Conservation (phyloP, 2,329 filamentous ascomycete species). For the Fonsecaea nubica region DNA sequence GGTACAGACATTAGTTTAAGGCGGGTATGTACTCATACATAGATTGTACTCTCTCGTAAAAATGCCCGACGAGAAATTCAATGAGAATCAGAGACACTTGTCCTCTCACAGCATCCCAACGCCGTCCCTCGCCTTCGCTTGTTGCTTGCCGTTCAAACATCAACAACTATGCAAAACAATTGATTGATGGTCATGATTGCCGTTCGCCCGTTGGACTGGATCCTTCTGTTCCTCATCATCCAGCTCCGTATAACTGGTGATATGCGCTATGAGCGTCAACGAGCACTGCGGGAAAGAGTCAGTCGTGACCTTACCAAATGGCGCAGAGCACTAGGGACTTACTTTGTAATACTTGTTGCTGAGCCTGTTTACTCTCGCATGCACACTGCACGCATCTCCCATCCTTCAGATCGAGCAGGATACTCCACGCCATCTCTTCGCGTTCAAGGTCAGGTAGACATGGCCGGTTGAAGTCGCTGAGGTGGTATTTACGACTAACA, state of each 20-base stretch:
- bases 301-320: not conserved
- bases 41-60: slow-evolving; percentile 18
- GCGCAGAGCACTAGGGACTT: slow-evolving; percentile 41
- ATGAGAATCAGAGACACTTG: slow-evolving; percentile 7
- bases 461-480: slow-evolving; percentile 80
- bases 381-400: slow-evolving; percentile 69
- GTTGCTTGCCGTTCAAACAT: slow-evolving; percentile 28
- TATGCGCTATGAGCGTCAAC: slow-evolving; percentile 50
- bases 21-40: slow-evolving; percentile 11
- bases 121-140: slow-evolving; percentile 27
- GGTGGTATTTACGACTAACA: slow-evolving; percentile 79
- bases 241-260: slow-evolving; percentile 37
- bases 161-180: slow-evolving; percentile 22
- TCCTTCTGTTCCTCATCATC: slow-evolving; percentile 10
- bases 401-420: slow-evolving; percentile 67
- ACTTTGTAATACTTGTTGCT: slow-evolving; percentile 60
- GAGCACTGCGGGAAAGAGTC: slow-evolving; percentile 45
- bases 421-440: slow-evolving; percentile 90
- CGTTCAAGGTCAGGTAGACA: slow-evolving; percentile 87
- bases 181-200: slow-evolving; percentile 18
- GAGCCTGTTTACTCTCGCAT: slow-evolving; percentile 63
- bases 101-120: slow-evolving; percentile 22
- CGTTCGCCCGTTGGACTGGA: slow-evolving; percentile 15
- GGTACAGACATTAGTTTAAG: slow-evolving; percentile 25
- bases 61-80: slow-evolving; percentile 12